These are phyloP conservation scores for Monilinia fructigena DNA, from an alignment of 2,329 filamentous ascomycete species.

Conservation along the genomic window DNA sequence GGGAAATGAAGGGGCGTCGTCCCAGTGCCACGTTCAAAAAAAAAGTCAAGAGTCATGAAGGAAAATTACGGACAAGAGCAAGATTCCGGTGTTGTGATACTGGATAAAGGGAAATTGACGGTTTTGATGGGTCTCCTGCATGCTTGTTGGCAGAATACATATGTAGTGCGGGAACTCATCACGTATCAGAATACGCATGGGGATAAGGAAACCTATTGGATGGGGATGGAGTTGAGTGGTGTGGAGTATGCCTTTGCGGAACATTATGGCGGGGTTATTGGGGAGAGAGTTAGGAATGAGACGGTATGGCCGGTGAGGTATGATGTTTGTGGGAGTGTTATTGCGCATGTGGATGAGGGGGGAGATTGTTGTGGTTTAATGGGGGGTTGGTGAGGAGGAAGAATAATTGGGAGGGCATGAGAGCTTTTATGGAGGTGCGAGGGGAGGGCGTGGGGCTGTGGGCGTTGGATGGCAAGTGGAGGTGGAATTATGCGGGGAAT, in stretches of 20 bases:
- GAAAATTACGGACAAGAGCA: conserved; percentile 20
- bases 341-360: conserved; percentile 46
- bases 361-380: conserved; percentile 46
- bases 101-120: conserved; percentile 44
- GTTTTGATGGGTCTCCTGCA: conserved; percentile 46
- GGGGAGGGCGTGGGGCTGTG: conserved; percentile 37
- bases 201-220: conserved; percentile 50
- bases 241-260: conserved; percentile 44
- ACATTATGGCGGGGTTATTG: conserved; percentile 46
- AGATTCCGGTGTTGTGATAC: conserved; percentile 33
- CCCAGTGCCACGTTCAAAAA: conserved; percentile 17
- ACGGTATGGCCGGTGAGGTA: neutral
- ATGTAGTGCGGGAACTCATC: conserved; percentile 43
- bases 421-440: conserved; percentile 45
- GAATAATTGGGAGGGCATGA: conserved; percentile 41
- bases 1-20: conserved; percentile 43
- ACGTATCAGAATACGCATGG: conserved; percentile 47
- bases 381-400: conserved; percentile 43
- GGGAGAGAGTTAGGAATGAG: conserved; percentile 36
- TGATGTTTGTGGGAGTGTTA: conserved; percentile 29
- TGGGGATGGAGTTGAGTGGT: conserved; percentile 45
- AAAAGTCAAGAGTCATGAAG: conserved; percentile 15
- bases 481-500: conserved; percentile 29
- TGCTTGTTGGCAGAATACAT: conserved; percentile 47
- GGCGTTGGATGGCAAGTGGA: neutral